Conservation (phyloP, 495 filamentous ascomycete genomes). For the Diplogelasinospora grovesii region DNA sequence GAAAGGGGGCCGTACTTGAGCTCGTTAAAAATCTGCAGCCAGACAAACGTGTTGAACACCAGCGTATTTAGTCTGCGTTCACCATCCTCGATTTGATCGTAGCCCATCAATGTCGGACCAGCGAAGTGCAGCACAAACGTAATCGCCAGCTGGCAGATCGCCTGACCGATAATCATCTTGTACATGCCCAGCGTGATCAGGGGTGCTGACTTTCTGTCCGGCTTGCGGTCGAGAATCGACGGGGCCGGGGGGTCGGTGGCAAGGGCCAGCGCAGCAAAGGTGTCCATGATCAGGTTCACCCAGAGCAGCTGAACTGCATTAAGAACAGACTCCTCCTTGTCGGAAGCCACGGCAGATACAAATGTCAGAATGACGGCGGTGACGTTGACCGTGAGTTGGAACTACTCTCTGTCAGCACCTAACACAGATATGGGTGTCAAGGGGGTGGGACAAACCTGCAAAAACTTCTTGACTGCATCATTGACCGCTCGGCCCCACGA, state of each 20-base stretch:
- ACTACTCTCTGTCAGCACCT: slow-evolving; percentile 36
- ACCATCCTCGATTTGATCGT: slow-evolving; percentile 17
- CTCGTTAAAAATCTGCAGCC: slow-evolving; percentile 95
- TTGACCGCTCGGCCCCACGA: slow-evolving; percentile 92
- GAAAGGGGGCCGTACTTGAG: slow-evolving; percentile 56
- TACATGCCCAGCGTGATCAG: slow-evolving; percentile 80
- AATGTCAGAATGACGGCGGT: slow-evolving; percentile 80
- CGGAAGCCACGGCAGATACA: slow-evolving; percentile 67
- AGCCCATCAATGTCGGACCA: slow-evolving; percentile 52
- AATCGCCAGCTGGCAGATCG: slow-evolving; percentile 70
- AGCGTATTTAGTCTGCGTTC: slow-evolving; percentile 54
- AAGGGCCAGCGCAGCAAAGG: slow-evolving; percentile 77
- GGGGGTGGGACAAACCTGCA: slow-evolving; percentile 49
- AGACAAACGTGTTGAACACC: slow-evolving; percentile 91
- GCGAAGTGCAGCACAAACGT: slow-evolving; percentile 76
- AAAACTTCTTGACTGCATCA: slow-evolving; percentile 81
- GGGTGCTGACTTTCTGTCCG: slow-evolving; percentile 63
- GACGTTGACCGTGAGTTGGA: slow-evolving; percentile 89
- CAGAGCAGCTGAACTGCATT: slow-evolving; percentile 84
- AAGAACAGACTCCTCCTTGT: slow-evolving; percentile 63
- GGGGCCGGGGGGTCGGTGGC: slow-evolving; percentile 78
- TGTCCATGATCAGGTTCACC: slow-evolving; percentile 95
- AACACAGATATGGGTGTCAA: neutral
- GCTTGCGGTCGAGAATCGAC: slow-evolving; percentile 71
- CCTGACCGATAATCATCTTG: slow-evolving; percentile 90